phyloP scores from a whole-genome alignment of 2,329 filamentous ascomycete species.

The Colletotrichum tabaci region DNA sequence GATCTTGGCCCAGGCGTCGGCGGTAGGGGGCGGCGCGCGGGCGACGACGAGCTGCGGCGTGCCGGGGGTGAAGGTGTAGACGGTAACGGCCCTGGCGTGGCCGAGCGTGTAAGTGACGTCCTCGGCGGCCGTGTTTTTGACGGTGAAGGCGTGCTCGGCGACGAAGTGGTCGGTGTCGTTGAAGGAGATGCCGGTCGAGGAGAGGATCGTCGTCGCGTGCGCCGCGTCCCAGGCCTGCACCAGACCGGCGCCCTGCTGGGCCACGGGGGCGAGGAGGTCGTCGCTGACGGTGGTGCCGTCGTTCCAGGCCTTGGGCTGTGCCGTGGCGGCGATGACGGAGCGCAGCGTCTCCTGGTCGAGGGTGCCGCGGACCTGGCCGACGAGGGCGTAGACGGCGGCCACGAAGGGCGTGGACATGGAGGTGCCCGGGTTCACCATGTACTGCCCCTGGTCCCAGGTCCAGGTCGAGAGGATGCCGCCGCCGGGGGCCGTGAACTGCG shows the following conservation, averaged over 20 bases:
- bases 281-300: constrained; percentile 45
- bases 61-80: constrained; percentile 53
- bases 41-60: constrained; percentile 22
- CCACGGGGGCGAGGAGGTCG: constrained; percentile 50
- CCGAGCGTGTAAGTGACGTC: constrained; percentile 56
- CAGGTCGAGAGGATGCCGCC: constrained; percentile 68
- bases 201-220: constrained; percentile 54
- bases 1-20: constrained; percentile 41
- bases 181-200: constrained; percentile 56
- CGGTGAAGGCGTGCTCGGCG: constrained; percentile 52
- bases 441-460: constrained; percentile 56
- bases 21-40: constrained; percentile 43
- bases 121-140: constrained; percentile 56
- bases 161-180: constrained; percentile 61
- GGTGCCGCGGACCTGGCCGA: constrained; percentile 49
- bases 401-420: constrained; percentile 68
- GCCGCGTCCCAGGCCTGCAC: constrained; percentile 59
- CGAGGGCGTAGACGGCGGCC: constrained; percentile 56
- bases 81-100: constrained; percentile 53
- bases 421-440: constrained; percentile 67
- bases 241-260: constrained; percentile 60
- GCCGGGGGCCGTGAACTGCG: constrained; percentile 63
- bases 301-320: constrained; percentile 50
- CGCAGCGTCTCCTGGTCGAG: constrained; percentile 46
- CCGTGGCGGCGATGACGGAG: constrained; percentile 50